Conservation (phyloP, 257 asterid genomes). For the Linaria vulgaris region DNA sequence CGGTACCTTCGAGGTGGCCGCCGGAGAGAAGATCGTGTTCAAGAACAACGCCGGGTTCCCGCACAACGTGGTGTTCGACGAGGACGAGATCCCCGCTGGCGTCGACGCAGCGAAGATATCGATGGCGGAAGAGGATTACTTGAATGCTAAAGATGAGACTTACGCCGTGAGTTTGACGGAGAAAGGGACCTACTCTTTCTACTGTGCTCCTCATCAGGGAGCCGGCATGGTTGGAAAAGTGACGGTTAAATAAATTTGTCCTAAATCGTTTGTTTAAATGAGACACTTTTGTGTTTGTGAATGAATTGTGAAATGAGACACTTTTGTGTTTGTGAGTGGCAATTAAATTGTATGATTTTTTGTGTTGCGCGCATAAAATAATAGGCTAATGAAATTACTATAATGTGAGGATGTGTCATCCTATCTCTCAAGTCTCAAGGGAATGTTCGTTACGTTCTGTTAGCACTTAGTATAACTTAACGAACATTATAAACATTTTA, state of each 20-base stretch:
- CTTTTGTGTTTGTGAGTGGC: no score
- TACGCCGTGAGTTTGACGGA: constrained; percentile 64
- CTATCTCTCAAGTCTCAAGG: no score
- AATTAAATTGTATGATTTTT: no score
- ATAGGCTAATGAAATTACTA: no score
- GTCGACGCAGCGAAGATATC: constrained; percentile 72
- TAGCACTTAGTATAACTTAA: no score
- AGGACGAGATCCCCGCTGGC: constrained; percentile 74
- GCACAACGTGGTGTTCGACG: constrained; percentile 86
- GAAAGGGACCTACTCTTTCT: constrained; percentile 81
- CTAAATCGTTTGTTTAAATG: neutral
- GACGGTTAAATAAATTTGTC: constrained; percentile 10
- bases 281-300: neutral
- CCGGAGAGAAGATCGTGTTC: constrained; percentile 81
- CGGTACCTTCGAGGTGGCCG: constrained; percentile 39
- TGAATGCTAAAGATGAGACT: constrained; percentile 68
- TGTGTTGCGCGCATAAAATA: no score
- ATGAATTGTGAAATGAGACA: neutral
- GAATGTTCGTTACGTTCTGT: no score
- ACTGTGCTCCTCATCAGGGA: constrained; percentile 74
- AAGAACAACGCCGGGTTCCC: constrained; percentile 86
- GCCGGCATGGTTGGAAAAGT: constrained; percentile 26
- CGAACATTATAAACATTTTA: no score
- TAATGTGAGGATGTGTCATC: no score
- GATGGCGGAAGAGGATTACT: constrained; percentile 57